These are phyloP conservation scores for Sporothrix dimorphospora DNA, from an alignment of 2,329 filamentous ascomycete genomes.

Conservation along the genomic window DNA sequence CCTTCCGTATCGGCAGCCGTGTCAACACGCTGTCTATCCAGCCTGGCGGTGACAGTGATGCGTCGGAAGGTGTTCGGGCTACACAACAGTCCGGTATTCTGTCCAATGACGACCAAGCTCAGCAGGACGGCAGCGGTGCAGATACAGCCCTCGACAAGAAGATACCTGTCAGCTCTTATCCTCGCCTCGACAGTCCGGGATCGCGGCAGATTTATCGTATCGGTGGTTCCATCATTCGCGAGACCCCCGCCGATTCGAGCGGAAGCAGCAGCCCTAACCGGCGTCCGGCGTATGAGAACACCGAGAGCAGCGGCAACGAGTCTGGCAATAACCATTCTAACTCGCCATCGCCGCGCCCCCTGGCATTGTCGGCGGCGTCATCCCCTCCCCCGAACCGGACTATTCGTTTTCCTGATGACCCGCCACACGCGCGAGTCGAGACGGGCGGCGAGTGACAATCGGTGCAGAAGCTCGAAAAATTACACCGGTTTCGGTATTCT, in stretches of 20 bases:
- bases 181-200: neutral
- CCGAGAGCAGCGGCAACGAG: neutral
- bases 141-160: conserved; percentile 26
- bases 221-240: conserved; percentile 46
- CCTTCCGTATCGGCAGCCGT: conserved; percentile 41
- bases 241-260: neutral
- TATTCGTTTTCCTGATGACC: conserved; percentile 52
- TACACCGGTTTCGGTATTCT: neutral
- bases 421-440: neutral
- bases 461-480: neutral
- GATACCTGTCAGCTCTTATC: neutral
- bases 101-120: neutral
- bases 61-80: neutral
- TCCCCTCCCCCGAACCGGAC: conserved; percentile 37
- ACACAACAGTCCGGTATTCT: neutral
- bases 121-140: conserved; percentile 6
- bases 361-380: neutral
- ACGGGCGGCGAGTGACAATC: neutral
- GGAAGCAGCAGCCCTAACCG: conserved; percentile 12
- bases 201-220: conserved; percentile 43
- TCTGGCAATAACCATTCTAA: neutral
- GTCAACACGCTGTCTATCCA: conserved; percentile 36
- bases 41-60: neutral
- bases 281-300: neutral
- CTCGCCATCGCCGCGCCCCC: neutral